Conservation (phyloP, 2,329 filamentous ascomycete species). For the Curvularia hawaiiensis region DNA sequence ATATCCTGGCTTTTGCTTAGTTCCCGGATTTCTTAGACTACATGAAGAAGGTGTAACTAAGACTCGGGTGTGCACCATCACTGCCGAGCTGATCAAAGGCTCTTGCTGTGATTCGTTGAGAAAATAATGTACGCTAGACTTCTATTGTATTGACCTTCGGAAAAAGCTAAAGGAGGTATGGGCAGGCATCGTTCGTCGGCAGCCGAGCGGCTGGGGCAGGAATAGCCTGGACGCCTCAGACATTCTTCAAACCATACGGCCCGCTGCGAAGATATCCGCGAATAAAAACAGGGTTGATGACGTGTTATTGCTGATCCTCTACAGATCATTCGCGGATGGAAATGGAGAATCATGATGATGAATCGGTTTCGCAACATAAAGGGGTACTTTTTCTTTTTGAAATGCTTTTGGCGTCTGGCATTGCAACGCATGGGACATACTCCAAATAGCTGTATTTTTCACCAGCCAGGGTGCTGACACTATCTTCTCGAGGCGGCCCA, state of each 20-base stretch:
- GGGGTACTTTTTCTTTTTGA: slow-evolving; percentile 2
- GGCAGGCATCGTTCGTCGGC: not conserved
- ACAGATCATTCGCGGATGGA: not conserved
- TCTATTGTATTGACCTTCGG: not conserved
- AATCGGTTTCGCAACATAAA: not conserved
- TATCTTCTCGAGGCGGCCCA: not conserved
- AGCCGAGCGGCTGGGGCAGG: not conserved
- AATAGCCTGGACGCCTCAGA: not conserved
- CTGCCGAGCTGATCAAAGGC: not conserved
- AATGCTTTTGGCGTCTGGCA: slow-evolving; percentile 1
- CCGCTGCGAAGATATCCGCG: not conserved
- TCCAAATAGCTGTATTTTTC: not conserved
- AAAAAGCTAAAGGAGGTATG: not conserved
- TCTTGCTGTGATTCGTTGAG: not conserved
- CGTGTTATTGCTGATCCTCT: not conserved
- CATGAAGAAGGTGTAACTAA: not conserved
- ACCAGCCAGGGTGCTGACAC: not conserved
- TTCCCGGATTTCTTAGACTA: not conserved
- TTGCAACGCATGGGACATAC: not conserved
- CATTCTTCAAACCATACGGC: not conserved
- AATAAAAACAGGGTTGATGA: not conserved
- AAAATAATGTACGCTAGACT: not conserved
- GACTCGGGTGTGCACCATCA: not conserved
- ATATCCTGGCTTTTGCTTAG: not conserved
- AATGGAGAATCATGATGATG: not conserved